phyloP scores from a whole-genome alignment of 495 filamentous ascomycete genomes.

The Penicillium verhagenii region DNA sequence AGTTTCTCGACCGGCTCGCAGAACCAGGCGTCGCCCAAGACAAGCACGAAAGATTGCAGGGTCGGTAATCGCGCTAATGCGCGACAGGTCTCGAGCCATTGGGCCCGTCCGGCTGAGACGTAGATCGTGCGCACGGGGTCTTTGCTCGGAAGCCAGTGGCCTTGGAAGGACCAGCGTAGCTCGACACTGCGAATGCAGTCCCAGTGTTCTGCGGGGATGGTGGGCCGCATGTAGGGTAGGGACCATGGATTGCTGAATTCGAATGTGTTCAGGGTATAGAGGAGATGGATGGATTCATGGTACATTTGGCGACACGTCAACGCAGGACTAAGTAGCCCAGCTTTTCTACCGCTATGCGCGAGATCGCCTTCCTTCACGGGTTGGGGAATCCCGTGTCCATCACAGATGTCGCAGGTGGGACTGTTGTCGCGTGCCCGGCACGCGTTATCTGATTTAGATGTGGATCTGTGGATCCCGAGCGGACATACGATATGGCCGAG shows the following conservation, averaged over 20 bases:
- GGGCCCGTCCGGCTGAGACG: conserved; percentile 40
- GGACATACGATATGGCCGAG: conserved; percentile 42
- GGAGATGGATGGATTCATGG: conserved; percentile 37
- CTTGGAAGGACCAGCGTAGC: conserved; percentile 47
- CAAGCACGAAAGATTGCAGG: conserved; percentile 37
- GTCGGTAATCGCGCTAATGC: conserved; percentile 24
- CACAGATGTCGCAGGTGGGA: conserved; percentile 39
- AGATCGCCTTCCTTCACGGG: conserved; percentile 19
- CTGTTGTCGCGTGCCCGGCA: conserved; percentile 1
- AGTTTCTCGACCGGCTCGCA: conserved; percentile 44
- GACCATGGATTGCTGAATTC: conserved; percentile 51
- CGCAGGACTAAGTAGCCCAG: conserved; percentile 16
- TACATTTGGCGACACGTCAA: conserved; percentile 32
- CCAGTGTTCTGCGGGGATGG: conserved; percentile 34
- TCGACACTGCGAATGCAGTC: conserved; percentile 37
- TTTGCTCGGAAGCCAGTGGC: conserved; percentile 48
- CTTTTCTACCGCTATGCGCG: background rate
- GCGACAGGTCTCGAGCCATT: conserved; percentile 45
- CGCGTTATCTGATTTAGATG: background rate
- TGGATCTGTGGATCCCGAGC: background rate
- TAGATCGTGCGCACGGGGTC: conserved; percentile 47
- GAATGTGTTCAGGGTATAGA: conserved; percentile 42
- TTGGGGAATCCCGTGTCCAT: conserved; percentile 30
- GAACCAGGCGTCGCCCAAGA: conserved; percentile 42
- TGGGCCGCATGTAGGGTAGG: conserved; percentile 43